Conservation (phyloP, 2,329 filamentous ascomycete species). For the Colletotrichum sp. region DNA sequence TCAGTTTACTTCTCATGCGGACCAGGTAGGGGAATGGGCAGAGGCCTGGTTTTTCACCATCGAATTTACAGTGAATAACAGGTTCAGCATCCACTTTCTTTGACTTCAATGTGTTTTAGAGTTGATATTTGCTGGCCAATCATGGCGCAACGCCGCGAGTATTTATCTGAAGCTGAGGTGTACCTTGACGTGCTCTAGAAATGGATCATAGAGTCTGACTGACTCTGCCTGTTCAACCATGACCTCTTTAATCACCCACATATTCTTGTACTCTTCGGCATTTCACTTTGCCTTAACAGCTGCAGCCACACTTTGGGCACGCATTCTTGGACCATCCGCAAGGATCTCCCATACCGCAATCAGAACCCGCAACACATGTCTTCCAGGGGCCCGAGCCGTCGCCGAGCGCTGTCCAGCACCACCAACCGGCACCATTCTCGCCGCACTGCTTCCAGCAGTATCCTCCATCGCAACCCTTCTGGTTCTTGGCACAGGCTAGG, state of each 20-base stretch:
- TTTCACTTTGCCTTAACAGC: background rate
- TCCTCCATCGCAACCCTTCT: background rate
- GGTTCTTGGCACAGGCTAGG: background rate
- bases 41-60: too few relatives aligned
- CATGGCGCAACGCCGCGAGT: background rate
- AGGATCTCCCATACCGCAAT: background rate
- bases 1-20: too few relatives aligned
- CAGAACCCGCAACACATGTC: background rate
- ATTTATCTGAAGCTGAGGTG: background rate
- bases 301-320: background rate
- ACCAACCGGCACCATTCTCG: background rate
- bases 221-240: background rate
- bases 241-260: background rate
- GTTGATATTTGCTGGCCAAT: background rate
- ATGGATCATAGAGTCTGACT: background rate
- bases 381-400: background rate
- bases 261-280: background rate
- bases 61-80: background rate
- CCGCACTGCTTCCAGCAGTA: background rate
- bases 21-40: too few relatives aligned
- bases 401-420: background rate
- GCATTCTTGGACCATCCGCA: background rate
- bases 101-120: background rate
- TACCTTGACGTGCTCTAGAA: background rate
- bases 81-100: background rate